Percentiles rank a stretch among this genome's conserved stretches.
Evolutionary conservation across 257 asterid species (phyloP).

Genomic region (Gentiana straminea): DNA sequence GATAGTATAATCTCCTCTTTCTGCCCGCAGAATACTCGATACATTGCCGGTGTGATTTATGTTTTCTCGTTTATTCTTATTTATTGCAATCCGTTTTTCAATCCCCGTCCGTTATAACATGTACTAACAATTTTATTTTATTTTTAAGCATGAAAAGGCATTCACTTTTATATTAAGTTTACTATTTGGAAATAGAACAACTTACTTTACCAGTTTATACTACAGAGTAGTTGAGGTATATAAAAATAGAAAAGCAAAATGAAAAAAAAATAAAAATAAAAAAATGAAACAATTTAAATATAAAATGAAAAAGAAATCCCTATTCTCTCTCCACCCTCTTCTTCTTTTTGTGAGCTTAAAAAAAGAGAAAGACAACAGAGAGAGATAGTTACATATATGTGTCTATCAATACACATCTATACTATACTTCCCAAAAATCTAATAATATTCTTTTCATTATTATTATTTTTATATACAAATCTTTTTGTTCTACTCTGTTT

Average conservation of each 20-base stretch:
- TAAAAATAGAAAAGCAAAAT: background rate
- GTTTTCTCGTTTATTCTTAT: too few species aligned
- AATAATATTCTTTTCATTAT: constrained; percentile 3
- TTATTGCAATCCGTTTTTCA: too few species aligned
- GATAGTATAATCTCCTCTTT: too few species aligned
- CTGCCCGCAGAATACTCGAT: too few species aligned
- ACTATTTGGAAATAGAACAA: too few species aligned
- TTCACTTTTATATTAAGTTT: too few species aligned
- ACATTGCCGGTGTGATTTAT: too few species aligned
- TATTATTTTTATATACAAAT: constrained; percentile 13
- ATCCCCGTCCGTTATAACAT: too few species aligned
- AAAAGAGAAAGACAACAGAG: constrained; percentile 14
- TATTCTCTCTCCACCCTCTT: constrained; percentile 30
- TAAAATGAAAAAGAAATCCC: constrained; percentile 26
- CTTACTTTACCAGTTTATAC: too few species aligned
- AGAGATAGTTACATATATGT: constrained; percentile 14
- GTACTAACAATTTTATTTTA: too few species aligned
- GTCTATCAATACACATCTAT: constrained; percentile 1
- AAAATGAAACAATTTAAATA: background rate
- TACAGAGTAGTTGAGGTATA: background rate
- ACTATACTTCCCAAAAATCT: constrained; percentile 3
- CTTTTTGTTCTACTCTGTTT: constrained; percentile 35
- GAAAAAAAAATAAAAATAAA: background rate
- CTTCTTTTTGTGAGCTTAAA: constrained; percentile 16
- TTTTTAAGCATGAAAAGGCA: too few species aligned